phyloP scores from a whole-genome alignment of 1,284 basidiomycete genomes.

The Crepidotus sp. region DNA sequence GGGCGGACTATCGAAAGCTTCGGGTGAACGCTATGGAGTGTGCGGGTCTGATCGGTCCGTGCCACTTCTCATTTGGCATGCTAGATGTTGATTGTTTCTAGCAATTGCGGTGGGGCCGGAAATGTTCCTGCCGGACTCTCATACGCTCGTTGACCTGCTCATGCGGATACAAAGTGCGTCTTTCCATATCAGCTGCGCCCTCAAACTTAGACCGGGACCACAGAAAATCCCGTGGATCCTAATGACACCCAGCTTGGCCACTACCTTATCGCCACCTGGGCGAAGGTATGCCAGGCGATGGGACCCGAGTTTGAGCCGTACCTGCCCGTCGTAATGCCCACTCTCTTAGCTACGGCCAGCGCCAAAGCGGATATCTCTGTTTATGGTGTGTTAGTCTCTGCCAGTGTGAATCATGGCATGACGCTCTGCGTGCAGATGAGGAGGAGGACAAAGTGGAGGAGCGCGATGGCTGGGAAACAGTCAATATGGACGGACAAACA shows the following conservation, averaged over 20 bases:
- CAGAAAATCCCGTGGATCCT: slow-evolving; percentile 57
- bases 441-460: slow-evolving; percentile 49
- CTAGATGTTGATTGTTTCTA: slow-evolving; percentile 23
- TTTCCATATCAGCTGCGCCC: not conserved
- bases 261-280: slow-evolving; percentile 74
- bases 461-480: slow-evolving; percentile 68
- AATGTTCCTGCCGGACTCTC: slow-evolving; percentile 66
- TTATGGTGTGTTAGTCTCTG: slow-evolving; percentile 43
- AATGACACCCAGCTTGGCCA: slow-evolving; percentile 57
- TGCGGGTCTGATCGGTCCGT: slow-evolving; percentile 64
- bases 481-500: slow-evolving; percentile 65
- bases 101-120: slow-evolving; percentile 78
- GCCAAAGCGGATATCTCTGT: slow-evolving; percentile 73
- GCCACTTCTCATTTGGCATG: not conserved
- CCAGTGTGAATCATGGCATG: not conserved
- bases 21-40: slow-evolving; percentile 82
- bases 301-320: slow-evolving; percentile 78
- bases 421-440: slow-evolving; percentile 29
- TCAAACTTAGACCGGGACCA: not conserved
- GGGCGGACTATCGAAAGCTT: slow-evolving; percentile 55
- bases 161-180: slow-evolving; percentile 70
- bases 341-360: slow-evolving; percentile 62
- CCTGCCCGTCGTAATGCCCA: slow-evolving; percentile 74
- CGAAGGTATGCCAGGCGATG: slow-evolving; percentile 74
- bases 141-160: slow-evolving; percentile 61